Base-by-base conservation (phyloP, 2,329 filamentous ascomycete species). In the Paracoccidioides lutzii region DNA sequence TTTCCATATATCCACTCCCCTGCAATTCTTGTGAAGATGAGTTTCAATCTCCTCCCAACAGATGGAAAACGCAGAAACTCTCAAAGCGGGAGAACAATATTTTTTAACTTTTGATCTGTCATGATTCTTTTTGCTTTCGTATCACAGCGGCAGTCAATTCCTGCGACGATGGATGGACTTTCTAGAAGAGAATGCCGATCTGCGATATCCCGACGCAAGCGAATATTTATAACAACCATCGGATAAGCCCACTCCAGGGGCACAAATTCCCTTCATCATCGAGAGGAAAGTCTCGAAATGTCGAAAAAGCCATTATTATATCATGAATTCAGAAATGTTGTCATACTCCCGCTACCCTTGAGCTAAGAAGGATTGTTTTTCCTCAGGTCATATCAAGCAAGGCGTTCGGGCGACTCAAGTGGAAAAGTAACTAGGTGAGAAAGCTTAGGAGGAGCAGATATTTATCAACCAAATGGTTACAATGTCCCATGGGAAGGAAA, bases 101-200 rank as follows among this genome's bases (percentile, higher is more conserved):
- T 10, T 40, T 52, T 46, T 32, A 32, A 55, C 46, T 35, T 15
- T 40, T 41, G 37, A 30, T 8, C 10, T 52, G 22, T 30, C 38
- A 55, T 44, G 52, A 41, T 40, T 57, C 54, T 61, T 40, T 15
- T 40, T 30, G 37, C 33, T 22, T 22, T 52, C 38, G 28, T 41
- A 38, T 61, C 46, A 60, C 64, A 95, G 88, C 71, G 90, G 90
- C 30, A 90, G 87, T 70, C 78, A 77, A 57, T 97, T 95, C 67
- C 77, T 97, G 59, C 90, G 88, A 71, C 78, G 78, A 59, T 97
- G 91, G 93, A 95, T 96, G 88, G 81, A 78, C 8, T 91, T 86
- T 69, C 76, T 97, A 35, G 91, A 97, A 70, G 88, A 95, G 60
- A 77, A 95, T 64, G 87, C 90, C 6, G 91, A 97, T 73, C 73